phyloP scores from a whole-genome alignment of 169 alveolate genomes.

The Perkinsus olseni region DNA sequence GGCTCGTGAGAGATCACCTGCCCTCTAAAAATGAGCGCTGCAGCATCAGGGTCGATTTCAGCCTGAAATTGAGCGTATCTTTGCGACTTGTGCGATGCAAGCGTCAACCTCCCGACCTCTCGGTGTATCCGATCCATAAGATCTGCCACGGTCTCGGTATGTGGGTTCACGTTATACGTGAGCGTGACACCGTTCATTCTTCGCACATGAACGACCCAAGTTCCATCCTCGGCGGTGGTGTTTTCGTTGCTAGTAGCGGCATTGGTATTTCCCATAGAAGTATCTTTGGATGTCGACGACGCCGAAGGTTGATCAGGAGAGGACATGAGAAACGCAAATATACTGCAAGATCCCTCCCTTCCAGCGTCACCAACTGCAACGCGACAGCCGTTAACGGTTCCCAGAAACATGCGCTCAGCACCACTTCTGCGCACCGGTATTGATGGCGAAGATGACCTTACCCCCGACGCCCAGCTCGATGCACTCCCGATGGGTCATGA shows the following conservation, averaged over 20 bases:
- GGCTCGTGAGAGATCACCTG: neutral
- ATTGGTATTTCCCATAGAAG: neutral
- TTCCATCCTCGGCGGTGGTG: neutral
- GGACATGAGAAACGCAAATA: neutral
- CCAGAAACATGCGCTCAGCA: slow-evolving; percentile 34
- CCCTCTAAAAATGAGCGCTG: neutral
- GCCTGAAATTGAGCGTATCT: neutral
- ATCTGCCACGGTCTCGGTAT: neutral
- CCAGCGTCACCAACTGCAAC: neutral
- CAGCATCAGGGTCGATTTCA: neutral
- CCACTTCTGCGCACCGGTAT: slow-evolving; percentile 71
- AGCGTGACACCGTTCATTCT: neutral
- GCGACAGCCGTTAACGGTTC: neutral
- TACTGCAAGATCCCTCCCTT: neutral
- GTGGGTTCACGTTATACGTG: neutral
- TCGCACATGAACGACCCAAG: neutral
- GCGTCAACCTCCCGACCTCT: neutral
- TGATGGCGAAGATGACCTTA: slow-evolving; percentile 71
- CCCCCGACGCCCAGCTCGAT: slow-evolving; percentile 80
- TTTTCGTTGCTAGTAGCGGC: neutral
- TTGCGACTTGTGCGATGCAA: neutral
- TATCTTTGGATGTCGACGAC: neutral
- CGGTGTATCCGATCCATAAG: neutral
- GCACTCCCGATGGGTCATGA: slow-evolving; percentile 69
- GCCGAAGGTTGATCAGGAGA: neutral